phyloP scores from a whole-genome alignment of 2,329 filamentous ascomycete species.

The Xylariaceae sp. region DNA sequence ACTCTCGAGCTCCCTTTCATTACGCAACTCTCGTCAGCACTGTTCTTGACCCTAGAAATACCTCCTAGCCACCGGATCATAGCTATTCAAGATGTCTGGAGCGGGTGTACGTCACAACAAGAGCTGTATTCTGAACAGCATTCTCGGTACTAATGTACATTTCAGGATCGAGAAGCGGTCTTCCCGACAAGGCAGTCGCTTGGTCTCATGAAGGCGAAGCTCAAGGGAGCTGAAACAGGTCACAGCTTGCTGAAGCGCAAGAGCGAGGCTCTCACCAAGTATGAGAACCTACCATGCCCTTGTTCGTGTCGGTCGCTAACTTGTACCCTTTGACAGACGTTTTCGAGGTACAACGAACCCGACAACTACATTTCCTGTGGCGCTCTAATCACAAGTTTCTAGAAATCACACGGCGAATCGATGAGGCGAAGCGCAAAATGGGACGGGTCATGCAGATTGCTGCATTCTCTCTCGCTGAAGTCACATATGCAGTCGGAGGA shows the following conservation, averaged over 20 bases:
- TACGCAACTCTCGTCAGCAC: no score
- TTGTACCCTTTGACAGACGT: slow-evolving; percentile 50
- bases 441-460: slow-evolving; percentile 98
- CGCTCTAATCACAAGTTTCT: slow-evolving; percentile 8
- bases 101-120: slow-evolving; percentile 39
- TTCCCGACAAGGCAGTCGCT: slow-evolving; percentile 97
- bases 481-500: slow-evolving; percentile 93
- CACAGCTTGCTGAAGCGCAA: slow-evolving; percentile 96
- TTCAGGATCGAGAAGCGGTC: slow-evolving; percentile 86
- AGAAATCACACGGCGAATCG: slow-evolving; percentile 96
- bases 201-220: slow-evolving; percentile 95
- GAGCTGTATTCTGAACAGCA: not conserved
- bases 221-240: slow-evolving; percentile 87
- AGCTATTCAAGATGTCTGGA: slow-evolving; percentile 44
- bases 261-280: slow-evolving; percentile 98
- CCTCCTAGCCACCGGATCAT: not conserved
- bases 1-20: not conserved
- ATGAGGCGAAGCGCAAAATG: slow-evolving; percentile 99
- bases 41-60: not conserved
- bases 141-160: slow-evolving; percentile 10
- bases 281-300: slow-evolving; percentile 24
- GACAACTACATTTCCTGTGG: not conserved
- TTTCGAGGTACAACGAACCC: slow-evolving; percentile 66
- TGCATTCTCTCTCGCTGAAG: slow-evolving; percentile 93
- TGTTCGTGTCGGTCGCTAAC: slow-evolving; percentile 7